Base-by-base conservation (phyloP, 2,329 filamentous ascomycete species). In the Clathrospora elynae region DNA sequence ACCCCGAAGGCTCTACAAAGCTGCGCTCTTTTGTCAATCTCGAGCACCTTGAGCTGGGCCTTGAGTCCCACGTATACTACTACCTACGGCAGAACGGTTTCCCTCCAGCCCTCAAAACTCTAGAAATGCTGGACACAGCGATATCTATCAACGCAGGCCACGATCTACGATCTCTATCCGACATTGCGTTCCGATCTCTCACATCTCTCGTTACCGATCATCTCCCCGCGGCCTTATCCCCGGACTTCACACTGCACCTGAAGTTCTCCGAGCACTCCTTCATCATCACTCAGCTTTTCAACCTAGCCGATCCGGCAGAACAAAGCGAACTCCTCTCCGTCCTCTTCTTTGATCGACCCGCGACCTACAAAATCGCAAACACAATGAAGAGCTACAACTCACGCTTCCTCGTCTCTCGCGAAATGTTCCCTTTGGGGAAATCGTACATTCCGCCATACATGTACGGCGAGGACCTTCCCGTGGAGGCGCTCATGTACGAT, bases 361-460 rank as follows among this genome's bases (percentile, higher is more conserved):
- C 55, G 8, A 50, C 64, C 10, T 68, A 69, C 46, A 53, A 55
- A 2, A 56, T 67, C 8, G 58, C 61, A 2, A 47, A 46, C 1
- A 35, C 53, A 5, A 36, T 67, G 6, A 55, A 59, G 7, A 56
- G 57, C 5, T 51, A 55, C 7, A 55, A 55, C 19, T 33, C 49
- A 2, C 50, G 44, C 6, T 54, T 70, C 7, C 22, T 54, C 6
- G 45, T 68, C 12, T 61, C 59, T 2, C 51, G 50, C 4, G 53
- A 66, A 11, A 44, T 30, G 0, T 70, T 70, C 22, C 38, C 34
- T 0, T 34, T 37, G 3, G 56, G 51, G 0, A 47, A 33, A 0
- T 26, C 49, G 0, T 69, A 52, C 30, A 70, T 70, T 1, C 64
- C 64, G 3, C 67, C 67, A 1, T 70, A 62, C 30, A 66, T 70